phyloP scores from a whole-genome alignment of 495 filamentous ascomycete genomes.

The Aspergillus ellipticus region DNA sequence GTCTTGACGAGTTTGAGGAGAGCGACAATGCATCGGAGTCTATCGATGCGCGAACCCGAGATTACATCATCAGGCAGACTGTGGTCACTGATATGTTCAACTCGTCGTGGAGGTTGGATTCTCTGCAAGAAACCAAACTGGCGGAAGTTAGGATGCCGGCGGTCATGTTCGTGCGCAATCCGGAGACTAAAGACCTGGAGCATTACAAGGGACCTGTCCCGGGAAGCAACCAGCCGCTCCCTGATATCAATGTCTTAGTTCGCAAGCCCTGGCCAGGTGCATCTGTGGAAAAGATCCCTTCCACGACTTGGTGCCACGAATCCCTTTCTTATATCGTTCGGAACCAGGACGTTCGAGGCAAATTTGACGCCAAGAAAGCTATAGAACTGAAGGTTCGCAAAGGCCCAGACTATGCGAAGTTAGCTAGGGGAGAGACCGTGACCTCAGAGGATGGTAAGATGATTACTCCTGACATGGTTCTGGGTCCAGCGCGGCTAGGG shows the following conservation, averaged over 20 bases:
- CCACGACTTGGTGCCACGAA: slow-evolving; percentile 56
- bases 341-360: slow-evolving; percentile 69
- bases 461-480: slow-evolving; percentile 64
- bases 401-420: slow-evolving; percentile 50
- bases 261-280: slow-evolving; percentile 82
- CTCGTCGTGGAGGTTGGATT: slow-evolving; percentile 68
- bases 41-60: slow-evolving; percentile 26
- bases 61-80: slow-evolving; percentile 51
- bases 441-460: slow-evolving; percentile 49
- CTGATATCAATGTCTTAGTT: slow-evolving; percentile 70
- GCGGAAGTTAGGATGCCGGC: slow-evolving; percentile 64
- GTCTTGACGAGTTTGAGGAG: slow-evolving; percentile 53
- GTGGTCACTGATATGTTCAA: slow-evolving; percentile 79
- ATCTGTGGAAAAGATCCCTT: slow-evolving; percentile 57
- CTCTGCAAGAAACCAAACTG: slow-evolving; percentile 60
- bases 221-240: slow-evolving; percentile 41
- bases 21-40: slow-evolving; percentile 14
- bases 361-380: slow-evolving; percentile 68
- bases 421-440: slow-evolving; percentile 53
- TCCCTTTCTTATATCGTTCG: slow-evolving; percentile 84
- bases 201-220: slow-evolving; percentile 64
- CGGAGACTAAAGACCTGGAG: slow-evolving; percentile 59
- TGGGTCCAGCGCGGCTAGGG: slow-evolving; percentile 51
- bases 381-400: slow-evolving; percentile 52
- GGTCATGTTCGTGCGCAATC: slow-evolving; percentile 64